Percentiles rank a stretch among this genome's conserved stretches.
phyloP scores from a whole-genome alignment of 2,329 filamentous ascomycete genomes.

The Colletotrichum tofieldiae region DNA sequence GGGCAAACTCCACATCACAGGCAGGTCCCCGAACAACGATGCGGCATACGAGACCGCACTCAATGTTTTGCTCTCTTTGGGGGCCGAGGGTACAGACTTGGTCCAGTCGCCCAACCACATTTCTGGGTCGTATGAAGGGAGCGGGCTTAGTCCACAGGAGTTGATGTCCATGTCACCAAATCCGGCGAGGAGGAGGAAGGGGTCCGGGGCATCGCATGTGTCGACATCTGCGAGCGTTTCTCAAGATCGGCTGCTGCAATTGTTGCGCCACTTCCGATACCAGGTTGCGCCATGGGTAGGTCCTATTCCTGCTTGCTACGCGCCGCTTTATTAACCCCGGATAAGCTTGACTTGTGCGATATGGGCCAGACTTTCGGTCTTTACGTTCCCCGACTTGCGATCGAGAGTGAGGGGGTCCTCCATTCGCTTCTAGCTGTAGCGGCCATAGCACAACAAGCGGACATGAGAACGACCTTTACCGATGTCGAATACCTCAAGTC shows the following conservation, averaged over 20 bases:
- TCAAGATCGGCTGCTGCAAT: conserved; percentile 45
- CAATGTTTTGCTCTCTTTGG: conserved; percentile 53
- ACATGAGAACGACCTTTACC: neutral
- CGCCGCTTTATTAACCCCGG: neutral
- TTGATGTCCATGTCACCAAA: conserved; percentile 28
- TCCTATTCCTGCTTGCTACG: neutral
- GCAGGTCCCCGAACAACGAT: conserved; percentile 16
- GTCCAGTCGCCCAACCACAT: conserved; percentile 6
- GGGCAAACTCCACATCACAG: conserved; percentile 8
- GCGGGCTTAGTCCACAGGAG: conserved; percentile 21
- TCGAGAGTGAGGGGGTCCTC: conserved; percentile 47
- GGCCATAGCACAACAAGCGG: conserved; percentile 22
- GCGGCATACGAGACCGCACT: conserved; percentile 52
- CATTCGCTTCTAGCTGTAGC: conserved; percentile 48
- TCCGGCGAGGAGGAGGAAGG: neutral
- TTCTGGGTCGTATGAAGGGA: conserved; percentile 1
- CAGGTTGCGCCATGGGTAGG: conserved; percentile 62
- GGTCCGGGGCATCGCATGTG: neutral
- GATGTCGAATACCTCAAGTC: conserved; percentile 30
- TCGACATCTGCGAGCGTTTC: conserved; percentile 2
- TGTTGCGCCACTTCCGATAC: conserved; percentile 62
- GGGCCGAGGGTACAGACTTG: conserved; percentile 44
- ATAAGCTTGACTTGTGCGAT: conserved; percentile 61
- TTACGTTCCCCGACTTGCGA: conserved; percentile 51
- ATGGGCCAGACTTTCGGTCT: conserved; percentile 59